Evolutionary conservation across 352 stramenopile species (phyloP), one percentile per base, ranked within the genome.

Genomic region (Phytophthora syringae): DNA sequence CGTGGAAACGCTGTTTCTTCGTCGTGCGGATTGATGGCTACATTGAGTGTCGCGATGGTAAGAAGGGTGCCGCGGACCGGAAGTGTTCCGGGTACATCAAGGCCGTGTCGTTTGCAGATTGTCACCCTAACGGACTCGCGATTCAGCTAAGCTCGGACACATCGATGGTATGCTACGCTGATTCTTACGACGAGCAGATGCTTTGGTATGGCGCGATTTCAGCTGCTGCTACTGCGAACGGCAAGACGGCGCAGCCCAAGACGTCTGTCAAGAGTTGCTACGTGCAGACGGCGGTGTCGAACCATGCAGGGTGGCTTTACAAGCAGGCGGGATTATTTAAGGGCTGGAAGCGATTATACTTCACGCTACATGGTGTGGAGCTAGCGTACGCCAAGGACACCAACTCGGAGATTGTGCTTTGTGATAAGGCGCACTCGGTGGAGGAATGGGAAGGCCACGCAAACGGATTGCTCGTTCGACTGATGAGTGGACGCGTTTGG

Each of bases 261-360:
- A 78, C 74, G 18, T 77, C 74, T 0, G 73, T 95, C 54, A 95
- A 95, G 60, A 84, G 79, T 39, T 82, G 74, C 22, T 93, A 93
- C 54, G 76, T 93, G n/a, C 77, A 92, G 36, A 91, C 81, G 0
- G 81, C 83, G 5, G 61, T 88, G 24, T 64, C 69, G 9, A 95
- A 95, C 69, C 71, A 93, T 62, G 86, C 86, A 12, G 88, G 88
- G 5, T 96, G 86, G 86, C 62, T 96, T 25, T 85, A 76, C 59
- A 93, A 93, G 61, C 86, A 92, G 25, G 60, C 70, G 10, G 88
- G 88, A 6, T 50, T 94, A 49, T 90, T 96, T 78, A 93, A 93
- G 65, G 72, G 69, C 22, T 93, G 84, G 84, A 94, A 92, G 64
- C 86, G 82, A 2, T 59, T 92, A 32, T 94, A 93, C 54, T 88